Percentiles rank a stretch among this genome's conserved stretches.
phyloP scores from a whole-genome alignment of 768 basidiomycete species.

The Pleurotus giganteus region DNA sequence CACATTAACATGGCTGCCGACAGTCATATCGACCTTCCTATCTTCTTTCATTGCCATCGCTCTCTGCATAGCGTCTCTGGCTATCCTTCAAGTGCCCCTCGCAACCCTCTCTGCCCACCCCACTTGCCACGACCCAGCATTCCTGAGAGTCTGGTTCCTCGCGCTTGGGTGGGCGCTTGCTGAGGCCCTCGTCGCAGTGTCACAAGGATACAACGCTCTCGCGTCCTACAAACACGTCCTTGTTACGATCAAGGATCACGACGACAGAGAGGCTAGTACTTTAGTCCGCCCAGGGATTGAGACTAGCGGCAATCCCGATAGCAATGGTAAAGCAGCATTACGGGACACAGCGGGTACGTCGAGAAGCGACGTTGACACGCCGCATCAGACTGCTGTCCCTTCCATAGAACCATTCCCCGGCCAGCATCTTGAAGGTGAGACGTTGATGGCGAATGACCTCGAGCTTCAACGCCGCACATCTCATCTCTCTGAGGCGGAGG shows the following conservation, averaged over 20 bases:
- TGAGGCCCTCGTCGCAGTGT: conserved; percentile 62
- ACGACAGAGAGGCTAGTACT: conserved; percentile 20
- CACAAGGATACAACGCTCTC: conserved; percentile 71
- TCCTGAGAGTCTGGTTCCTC: conserved; percentile 73
- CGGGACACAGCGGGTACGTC: no score
- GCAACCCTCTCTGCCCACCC: conserved; percentile 36
- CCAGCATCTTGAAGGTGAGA: background rate
- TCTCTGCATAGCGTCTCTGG: conserved; percentile 46
- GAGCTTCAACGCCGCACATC: conserved; percentile 5
- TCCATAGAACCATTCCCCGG: no score
- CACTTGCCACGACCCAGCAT: conserved; percentile 56
- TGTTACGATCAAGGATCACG: conserved; percentile 33
- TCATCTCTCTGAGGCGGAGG: conserved; percentile 10
- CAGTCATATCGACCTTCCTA: conserved; percentile 16
- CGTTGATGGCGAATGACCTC: background rate
- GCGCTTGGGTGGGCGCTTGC: conserved; percentile 74
- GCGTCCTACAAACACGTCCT: conserved; percentile 68
- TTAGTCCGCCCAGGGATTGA: background rate
- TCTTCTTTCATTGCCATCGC: conserved; percentile 41
- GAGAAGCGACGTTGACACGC: no score
- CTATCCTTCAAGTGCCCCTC: conserved; percentile 41
- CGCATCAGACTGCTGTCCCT: no score
- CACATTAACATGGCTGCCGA: background rate
- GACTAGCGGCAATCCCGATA: background rate
- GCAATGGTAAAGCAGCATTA: background rate